Base-by-base conservation (phyloP, 2,329 filamentous ascomycete genomes). In the Ascochyta clinopodiicola region DNA sequence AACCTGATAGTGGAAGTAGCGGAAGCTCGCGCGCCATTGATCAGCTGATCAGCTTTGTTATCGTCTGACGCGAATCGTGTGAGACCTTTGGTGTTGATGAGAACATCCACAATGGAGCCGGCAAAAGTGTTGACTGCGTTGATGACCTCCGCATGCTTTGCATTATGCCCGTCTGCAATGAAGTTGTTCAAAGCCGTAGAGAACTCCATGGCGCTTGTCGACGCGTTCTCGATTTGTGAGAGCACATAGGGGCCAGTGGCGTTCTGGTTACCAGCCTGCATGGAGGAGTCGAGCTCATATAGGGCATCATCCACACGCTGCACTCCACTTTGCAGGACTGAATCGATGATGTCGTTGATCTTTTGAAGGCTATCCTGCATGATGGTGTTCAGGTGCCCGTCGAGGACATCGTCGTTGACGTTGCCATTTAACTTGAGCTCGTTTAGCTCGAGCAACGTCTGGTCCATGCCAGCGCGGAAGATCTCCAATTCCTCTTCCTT, bases 231-330 rank as follows among this genome's bases (percentile, higher is more conserved):
- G 55, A 98, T 93, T 75, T 98, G 94, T 2, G 94, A 98, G 45
- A 99, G 82, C 12, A 99, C 93, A 72, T 96, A 98, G 1, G 94
- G 86, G 13, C 95, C 92, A 36, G 93, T 96, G 1, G 95, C 95
- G 70, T 96, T 99, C 79, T 98, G 95, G 79, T 99, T 99, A 76
- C 95, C 95, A 36, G 94, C 95, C 75, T 98, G 94, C 92, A 98
- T 98, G 19, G 90, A 90, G 19, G 95, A 98, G 77, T 99, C 95
- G 38, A 99, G 83, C 76, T 99, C 95, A 78, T 99, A 99, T 32
- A 99, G 82, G 38, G 95, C 92, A 77, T 99, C 95, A 69, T 99
- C 95, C 13, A 99, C 93, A 39, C 95, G 89, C 69, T 95, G 88
- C 21, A 98, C 92, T 64, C 93, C 95, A 44, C 91, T 89, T 74